A percentile compares a stretch with the other conserved stretches of the same genome.
Conservation (phyloP, 75 land plant species). For the Sequoiadendron giganteum region DNA sequence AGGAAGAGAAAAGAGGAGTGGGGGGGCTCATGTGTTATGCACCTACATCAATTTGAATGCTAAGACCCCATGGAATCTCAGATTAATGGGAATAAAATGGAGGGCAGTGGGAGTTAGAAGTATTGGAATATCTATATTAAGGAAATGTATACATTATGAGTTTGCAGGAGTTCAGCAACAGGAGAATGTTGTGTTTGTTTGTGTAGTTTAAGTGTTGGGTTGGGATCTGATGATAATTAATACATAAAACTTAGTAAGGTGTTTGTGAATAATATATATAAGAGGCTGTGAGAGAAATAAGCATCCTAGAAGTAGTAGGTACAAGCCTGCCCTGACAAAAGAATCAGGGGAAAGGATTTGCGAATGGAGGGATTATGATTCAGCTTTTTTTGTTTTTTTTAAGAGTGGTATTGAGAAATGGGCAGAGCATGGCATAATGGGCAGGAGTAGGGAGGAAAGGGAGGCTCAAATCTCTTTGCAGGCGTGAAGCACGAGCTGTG, state of each 20-base stretch:
- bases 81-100: neutral
- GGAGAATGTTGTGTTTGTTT: slow-evolving; percentile 3
- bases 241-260: neutral
- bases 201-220: neutral
- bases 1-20: neutral
- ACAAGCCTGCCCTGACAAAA: slow-evolving; percentile 10
- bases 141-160: neutral
- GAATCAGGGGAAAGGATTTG: neutral
- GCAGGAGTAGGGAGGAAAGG: neutral
- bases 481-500: slow-evolving; percentile 14
- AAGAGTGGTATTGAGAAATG: slow-evolving; percentile 2
- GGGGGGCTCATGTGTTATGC: neutral
- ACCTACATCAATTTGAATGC: neutral
- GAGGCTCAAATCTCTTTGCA: slow-evolving; percentile 9
- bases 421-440: slow-evolving; percentile 1
- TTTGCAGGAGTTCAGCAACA: neutral
- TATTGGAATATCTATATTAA: neutral
- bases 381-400: neutral
- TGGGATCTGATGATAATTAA: slow-evolving; percentile 2
- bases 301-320: neutral
- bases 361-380: neutral
- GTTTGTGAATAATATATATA: neutral
- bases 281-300: neutral
- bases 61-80: neutral
- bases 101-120: neutral